Percentiles rank a stretch among this genome's conserved stretches.
These are phyloP conservation scores for Coriolopsis trogii DNA, from an alignment of 1,284 basidiomycete species.

Conservation along the genomic window DNA sequence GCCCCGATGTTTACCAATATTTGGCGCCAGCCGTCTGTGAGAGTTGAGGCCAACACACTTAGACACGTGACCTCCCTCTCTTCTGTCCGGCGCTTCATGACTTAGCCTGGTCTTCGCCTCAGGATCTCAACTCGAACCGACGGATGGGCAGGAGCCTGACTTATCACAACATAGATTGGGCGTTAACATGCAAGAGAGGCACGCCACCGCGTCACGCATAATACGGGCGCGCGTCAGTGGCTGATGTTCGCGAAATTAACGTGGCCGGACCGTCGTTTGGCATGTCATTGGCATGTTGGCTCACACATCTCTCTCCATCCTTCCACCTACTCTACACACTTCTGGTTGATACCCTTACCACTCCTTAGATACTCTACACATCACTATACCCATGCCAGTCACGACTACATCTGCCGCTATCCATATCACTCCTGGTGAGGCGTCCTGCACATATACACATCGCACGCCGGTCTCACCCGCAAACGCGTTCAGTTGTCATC, in stretches of 20 bases:
- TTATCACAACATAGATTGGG: too few relatives aligned
- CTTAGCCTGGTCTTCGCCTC: too few relatives aligned
- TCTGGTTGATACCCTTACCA: not conserved
- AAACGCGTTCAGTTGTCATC: constrained; percentile 39
- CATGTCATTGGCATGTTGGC: too few relatives aligned
- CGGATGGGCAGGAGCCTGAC: too few relatives aligned
- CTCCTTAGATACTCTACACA: not conserved
- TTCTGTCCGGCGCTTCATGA: too few relatives aligned
- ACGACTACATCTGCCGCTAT: constrained; percentile 54
- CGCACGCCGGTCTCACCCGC: not conserved
- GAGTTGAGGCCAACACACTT: too few relatives aligned
- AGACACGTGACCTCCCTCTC: too few relatives aligned
- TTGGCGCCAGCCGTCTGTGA: too few relatives aligned
- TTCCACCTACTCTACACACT: not conserved
- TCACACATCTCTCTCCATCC: not conserved
- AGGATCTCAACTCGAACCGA: too few relatives aligned
- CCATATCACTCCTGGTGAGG: constrained; percentile 54
- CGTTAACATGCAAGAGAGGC: too few relatives aligned
- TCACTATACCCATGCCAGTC: constrained; percentile 47
- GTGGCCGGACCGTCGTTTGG: too few relatives aligned
- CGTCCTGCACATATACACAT: constrained; percentile 9
- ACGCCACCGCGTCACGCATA: not conserved
- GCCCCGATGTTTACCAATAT: too few relatives aligned
- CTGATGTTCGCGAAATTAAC: not conserved
- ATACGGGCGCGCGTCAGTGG: constrained; percentile 2